Evolutionary conservation across 352 stramenopile genomes (phyloP), one percentile per base, ranked within the genome.

Genomic region (Globisporangium spinosum): DNA sequence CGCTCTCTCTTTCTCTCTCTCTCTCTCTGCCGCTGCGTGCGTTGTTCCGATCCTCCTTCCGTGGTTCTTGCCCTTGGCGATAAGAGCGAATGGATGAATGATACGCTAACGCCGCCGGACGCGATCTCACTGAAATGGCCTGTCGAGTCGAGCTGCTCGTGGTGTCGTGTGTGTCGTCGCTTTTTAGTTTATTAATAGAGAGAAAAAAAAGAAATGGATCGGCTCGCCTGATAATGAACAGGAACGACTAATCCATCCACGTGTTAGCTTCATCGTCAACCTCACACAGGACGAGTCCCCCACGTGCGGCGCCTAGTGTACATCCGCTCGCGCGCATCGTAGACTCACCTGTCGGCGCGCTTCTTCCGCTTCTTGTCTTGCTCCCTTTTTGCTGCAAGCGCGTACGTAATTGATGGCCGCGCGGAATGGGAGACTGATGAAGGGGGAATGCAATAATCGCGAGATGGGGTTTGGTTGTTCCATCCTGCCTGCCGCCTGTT

Each of bases 401-500:
- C 35, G 35, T 15, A 43, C 17, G 12, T 3, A 45, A 45, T 45
- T 45, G 38, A 45, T 45, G 38, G 38, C 20, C 38, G 38, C 38
- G 3, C 38, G 12, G 13, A 45, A 45, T 45, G 38, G 38, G 35
- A 43, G 35, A 43, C 35, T 43, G 35, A 9, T 9, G 35, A 15
- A 15, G 35, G 38, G 38, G 38, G 32, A 38, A 38, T 38, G 38
- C 10, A 45, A 45, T 45, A 45, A 45, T 45, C 38, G 38, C 38
- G 38, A 45, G 38, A 32, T 32, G 29, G 32, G 38, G 12, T 49
- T 49, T 49, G 40, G 43, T 62, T 47, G 56, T 62, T 49, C 56
- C 56, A 62, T 62, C 57, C 57, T 62, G 10, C 57, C 57, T 62
- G 10, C 57, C 57, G 57, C 57, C 32, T 62, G 57, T 62, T 62